Percentiles rank a stretch among this genome's conserved stretches.
Conservation (phyloP, 164 flowering plant genomes). For the Echeveria elegans region DNA sequence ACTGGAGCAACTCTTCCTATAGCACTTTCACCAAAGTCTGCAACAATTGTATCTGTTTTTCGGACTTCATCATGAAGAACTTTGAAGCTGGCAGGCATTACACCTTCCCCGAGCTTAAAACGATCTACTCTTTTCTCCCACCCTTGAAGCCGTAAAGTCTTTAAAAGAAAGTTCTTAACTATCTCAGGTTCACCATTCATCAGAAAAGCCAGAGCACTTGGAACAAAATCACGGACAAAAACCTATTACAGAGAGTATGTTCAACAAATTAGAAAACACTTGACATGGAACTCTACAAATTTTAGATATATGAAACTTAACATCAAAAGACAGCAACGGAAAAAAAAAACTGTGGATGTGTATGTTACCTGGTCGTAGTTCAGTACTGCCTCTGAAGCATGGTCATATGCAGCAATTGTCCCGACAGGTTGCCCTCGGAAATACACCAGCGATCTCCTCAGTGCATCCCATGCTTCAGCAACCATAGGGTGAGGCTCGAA, state of each 20-base stretch:
- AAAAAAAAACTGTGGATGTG: not conserved
- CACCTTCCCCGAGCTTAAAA: too few species aligned
- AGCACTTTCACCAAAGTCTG: constrained; percentile 76
- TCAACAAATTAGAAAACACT: not conserved
- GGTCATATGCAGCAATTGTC: too few species aligned
- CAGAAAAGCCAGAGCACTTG: constrained; percentile 74
- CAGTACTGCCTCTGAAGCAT: constrained; percentile 49
- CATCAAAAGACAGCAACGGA: not conserved
- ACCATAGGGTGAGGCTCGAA: constrained; percentile 54
- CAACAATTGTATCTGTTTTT: constrained; percentile 48
- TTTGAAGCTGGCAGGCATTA: too few species aligned
- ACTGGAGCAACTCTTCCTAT: too few species aligned
- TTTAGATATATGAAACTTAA: not conserved
- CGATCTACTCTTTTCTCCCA: too few species aligned
- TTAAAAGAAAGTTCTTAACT: too few species aligned
- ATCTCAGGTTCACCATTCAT: too few species aligned
- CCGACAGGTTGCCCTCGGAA: too few species aligned
- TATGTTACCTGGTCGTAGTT: constrained; percentile 61
- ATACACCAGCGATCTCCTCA: too few species aligned
- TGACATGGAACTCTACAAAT: not conserved
- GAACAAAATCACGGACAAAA: constrained; percentile 67
- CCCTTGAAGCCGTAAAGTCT: too few species aligned
- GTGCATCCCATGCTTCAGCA: too few species aligned
- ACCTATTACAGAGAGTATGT: constrained; percentile 25
- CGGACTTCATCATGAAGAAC: constrained; percentile 49